Evolutionary conservation across 345 rosid species (phyloP).

Genomic region (Bretschneidera sinensis): DNA sequence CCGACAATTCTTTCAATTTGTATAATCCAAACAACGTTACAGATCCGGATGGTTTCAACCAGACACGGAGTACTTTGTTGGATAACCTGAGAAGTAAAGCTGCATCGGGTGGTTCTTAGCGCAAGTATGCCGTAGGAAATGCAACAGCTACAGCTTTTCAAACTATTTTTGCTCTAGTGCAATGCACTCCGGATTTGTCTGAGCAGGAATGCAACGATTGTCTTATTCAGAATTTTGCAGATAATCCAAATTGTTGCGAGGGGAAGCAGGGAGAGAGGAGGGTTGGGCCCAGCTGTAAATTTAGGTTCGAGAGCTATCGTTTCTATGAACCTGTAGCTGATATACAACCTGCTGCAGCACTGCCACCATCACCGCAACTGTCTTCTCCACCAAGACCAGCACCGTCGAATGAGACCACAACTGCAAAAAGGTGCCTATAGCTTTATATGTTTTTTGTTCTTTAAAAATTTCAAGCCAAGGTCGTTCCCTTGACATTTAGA

Average conservation of each 20-base stretch:
- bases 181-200: slow-evolving; percentile 40
- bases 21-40: background rate
- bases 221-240: slow-evolving; percentile 11
- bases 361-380: background rate
- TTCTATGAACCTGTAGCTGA: no score
- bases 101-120: no score
- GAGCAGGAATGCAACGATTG: slow-evolving; percentile 15
- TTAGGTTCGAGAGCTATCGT: slow-evolving; percentile 31
- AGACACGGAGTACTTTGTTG: background rate
- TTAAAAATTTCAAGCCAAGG: no score
- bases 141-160: background rate
- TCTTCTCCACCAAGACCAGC: background rate
- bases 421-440: no score
- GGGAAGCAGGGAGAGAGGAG: slow-evolving; percentile 27
- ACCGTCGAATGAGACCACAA: background rate
- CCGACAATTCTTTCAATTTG: background rate
- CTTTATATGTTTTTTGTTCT: no score
- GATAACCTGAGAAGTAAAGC: no score
- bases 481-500: no score
- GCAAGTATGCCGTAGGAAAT: slow-evolving; percentile 22
- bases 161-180: slow-evolving; percentile 25
- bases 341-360: background rate
- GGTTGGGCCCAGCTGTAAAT: slow-evolving; percentile 29
- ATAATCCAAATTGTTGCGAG: slow-evolving; percentile 24
- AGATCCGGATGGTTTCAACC: slow-evolving; percentile 13